Evolutionary conservation across 208 protist genomes (phyloP).

Genomic region (Porcisia deanei): DNA sequence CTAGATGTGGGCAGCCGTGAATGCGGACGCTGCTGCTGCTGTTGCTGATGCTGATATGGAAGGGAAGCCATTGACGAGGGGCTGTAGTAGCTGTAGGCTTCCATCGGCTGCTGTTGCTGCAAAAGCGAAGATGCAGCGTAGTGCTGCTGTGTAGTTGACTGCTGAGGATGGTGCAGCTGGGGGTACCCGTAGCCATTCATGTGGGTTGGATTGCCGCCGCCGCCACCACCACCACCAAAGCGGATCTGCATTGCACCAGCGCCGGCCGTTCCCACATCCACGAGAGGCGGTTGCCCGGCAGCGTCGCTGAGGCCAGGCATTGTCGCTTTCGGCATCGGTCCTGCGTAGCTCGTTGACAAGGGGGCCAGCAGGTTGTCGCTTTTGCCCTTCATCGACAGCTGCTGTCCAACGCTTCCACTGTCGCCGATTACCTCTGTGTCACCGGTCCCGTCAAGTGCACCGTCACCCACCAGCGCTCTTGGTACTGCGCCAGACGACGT

Average conservation of each 20-base stretch:
- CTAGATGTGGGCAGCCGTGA: background rate
- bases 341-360: conserved; percentile 1
- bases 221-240: background rate
- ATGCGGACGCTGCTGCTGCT: conserved; percentile 6
- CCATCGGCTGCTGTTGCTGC: conserved; percentile 8
- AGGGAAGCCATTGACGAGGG: background rate
- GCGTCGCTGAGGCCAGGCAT: background rate
- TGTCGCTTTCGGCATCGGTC: background rate
- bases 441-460: background rate
- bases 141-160: background rate
- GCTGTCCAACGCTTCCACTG: background rate
- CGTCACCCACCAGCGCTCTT: background rate
- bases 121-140: background rate
- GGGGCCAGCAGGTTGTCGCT: background rate
- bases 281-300: background rate
- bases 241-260: background rate
- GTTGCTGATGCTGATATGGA: conserved; percentile 15
- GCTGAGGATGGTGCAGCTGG: background rate
- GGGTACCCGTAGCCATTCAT: conserved; percentile 10
- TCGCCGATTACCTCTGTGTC: background rate
- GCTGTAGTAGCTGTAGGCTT: background rate
- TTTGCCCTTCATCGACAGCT: background rate
- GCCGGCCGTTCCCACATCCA: background rate
- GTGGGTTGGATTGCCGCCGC: background rate
- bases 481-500: background rate